Conservation (phyloP, 164 flowering plant species). For the Vitis rotundifolia region DNA sequence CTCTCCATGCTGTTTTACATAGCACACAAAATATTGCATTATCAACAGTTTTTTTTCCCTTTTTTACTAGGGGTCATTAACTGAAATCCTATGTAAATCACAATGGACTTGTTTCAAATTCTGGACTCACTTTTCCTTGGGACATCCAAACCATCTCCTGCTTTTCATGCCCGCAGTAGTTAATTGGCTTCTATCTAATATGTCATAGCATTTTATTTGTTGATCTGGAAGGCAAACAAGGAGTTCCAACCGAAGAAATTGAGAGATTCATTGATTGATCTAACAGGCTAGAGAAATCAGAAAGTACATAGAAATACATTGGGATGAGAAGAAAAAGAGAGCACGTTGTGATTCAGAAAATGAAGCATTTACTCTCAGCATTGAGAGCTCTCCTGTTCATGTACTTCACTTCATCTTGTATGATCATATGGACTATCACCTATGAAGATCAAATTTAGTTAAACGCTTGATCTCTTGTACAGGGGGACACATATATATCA, state of each 20-base stretch:
- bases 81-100: neutral
- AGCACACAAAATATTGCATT: neutral
- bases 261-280: conserved; percentile 29
- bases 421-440: too few species aligned
- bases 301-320: neutral
- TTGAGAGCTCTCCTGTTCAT: too few species aligned
- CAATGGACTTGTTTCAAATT: neutral
- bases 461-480: too few species aligned
- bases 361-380: too few species aligned
- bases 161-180: neutral
- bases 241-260: conserved; percentile 29
- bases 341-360: too few species aligned
- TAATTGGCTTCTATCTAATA: neutral
- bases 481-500: too few species aligned
- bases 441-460: too few species aligned
- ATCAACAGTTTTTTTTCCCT: neutral
- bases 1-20: neutral
- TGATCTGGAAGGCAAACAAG: conserved; percentile 25
- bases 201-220: neutral
- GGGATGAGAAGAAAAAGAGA: too few species aligned
- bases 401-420: too few species aligned
- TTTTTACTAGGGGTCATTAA: neutral
- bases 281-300: conserved; percentile 11
- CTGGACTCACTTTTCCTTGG: neutral
- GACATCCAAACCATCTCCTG: neutral